These are phyloP conservation scores for Phytopythium kandeliae DNA, from an alignment of 352 stramenopile genomes.

Conservation along the genomic window DNA sequence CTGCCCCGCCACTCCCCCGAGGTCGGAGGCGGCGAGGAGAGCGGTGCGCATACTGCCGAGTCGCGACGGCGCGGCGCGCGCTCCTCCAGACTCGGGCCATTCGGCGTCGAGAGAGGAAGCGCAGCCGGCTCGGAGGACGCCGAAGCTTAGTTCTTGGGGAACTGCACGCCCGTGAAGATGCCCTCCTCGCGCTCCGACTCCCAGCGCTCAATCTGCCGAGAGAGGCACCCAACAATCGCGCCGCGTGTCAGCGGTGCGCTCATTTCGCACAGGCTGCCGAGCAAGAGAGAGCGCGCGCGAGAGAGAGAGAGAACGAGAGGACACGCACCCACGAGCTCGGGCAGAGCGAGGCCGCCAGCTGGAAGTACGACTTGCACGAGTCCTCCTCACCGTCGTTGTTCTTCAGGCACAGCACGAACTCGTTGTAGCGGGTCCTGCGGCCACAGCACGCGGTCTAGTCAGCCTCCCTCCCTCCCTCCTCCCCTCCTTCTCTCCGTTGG, in stretches of 20 bases:
- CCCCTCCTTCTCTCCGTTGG: too few species aligned
- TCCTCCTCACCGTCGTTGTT: conserved; percentile 93
- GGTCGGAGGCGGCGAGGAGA: neutral
- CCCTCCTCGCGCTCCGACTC: conserved; percentile 79
- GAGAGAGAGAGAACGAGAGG: neutral
- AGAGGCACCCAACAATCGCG: conserved; percentile 1
- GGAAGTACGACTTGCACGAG: conserved; percentile 78
- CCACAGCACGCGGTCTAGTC: neutral
- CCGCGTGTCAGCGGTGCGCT: too few species aligned
- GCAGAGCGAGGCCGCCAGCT: conserved; percentile 71
- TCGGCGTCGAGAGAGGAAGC: neutral
- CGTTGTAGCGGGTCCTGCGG: conserved; percentile 92
- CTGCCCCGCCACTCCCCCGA: neutral
- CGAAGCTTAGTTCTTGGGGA: conserved; percentile 46
- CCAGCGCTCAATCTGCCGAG: conserved; percentile 62
- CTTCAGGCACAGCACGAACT: conserved; percentile 96
- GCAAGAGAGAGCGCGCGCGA: too few species aligned
- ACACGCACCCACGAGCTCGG: conserved; percentile 65
- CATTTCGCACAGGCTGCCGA: too few species aligned
- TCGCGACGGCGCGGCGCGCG: neutral
- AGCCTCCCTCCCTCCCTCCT: too few species aligned
- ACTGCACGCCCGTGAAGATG: conserved; percentile 79
- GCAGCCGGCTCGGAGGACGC: neutral
- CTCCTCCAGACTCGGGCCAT: too few species aligned
- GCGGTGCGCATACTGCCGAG: neutral